These are phyloP conservation scores for Cutaneotrichosporon cavernicola DNA, from an alignment of 1,284 basidiomycete species.

Conservation along the genomic window DNA sequence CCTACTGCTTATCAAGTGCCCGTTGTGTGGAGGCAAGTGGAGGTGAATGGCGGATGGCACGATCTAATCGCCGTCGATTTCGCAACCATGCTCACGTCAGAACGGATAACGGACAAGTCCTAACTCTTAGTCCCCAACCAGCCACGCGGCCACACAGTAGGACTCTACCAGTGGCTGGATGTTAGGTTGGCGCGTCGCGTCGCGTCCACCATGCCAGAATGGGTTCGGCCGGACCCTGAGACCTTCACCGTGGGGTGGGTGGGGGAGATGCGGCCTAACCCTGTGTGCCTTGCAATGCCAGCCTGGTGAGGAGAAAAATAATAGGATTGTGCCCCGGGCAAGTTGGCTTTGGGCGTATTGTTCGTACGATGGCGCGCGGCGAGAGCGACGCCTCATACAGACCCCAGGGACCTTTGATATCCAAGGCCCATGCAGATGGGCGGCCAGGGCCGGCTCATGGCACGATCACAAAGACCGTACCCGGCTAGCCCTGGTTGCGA, in stretches of 20 bases:
- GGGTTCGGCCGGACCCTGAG: not conserved
- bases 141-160: not conserved
- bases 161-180: not conserved
- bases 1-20: not conserved
- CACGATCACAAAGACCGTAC: slow-evolving; percentile 6
- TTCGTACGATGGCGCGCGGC: not conserved
- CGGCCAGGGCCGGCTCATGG: not conserved
- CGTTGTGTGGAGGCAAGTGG: not conserved
- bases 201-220: not conserved
- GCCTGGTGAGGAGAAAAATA: not conserved
- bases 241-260: not conserved
- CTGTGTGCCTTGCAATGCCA: not conserved
- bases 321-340: not conserved
- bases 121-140: not conserved
- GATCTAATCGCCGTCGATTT: not conserved
- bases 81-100: slow-evolving; percentile 3
- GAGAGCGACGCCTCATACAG: not conserved
- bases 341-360: not conserved
- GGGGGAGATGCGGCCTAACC: not conserved
- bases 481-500: not conserved
- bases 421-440: not conserved
- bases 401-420: not conserved
- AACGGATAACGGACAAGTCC: not conserved
- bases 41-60: not conserved
- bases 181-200: not conserved